phyloP scores from a whole-genome alignment of 2,329 filamentous ascomycete genomes.

The Apiospora sp. region DNA sequence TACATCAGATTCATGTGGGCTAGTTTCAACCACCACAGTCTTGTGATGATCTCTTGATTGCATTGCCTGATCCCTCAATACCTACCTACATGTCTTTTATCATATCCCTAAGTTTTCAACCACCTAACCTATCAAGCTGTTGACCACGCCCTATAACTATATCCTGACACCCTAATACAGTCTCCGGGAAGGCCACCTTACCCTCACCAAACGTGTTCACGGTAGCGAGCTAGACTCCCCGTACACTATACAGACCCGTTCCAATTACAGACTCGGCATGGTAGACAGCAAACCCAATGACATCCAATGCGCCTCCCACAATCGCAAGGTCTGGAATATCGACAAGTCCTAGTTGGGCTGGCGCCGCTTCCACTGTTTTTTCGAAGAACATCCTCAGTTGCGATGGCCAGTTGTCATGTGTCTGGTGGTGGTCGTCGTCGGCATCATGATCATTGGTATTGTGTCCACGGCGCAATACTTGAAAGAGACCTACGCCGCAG shows the following conservation, averaged over 20 bases:
- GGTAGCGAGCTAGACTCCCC: not conserved
- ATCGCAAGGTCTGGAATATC: conserved; percentile 30
- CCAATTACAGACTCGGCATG: conserved; percentile 1
- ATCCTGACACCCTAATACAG: not conserved
- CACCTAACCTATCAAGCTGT: not conserved
- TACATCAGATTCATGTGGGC: too few species aligned
- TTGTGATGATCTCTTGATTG: too few species aligned
- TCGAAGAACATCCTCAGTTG: conserved; percentile 33
- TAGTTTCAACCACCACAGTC: too few species aligned
- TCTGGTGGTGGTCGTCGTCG: conserved; percentile 33
- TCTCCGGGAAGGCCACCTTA: not conserved
- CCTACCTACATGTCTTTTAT: not conserved
- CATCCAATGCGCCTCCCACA: conserved; percentile 32
- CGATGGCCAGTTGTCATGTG: conserved; percentile 33
- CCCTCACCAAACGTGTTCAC: not conserved
- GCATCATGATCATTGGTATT: conserved; percentile 34
- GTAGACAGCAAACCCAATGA: not conserved
- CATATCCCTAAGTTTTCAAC: not conserved
- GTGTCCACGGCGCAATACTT: conserved; percentile 37
- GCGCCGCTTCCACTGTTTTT: conserved; percentile 34
- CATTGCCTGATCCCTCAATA: not conserved
- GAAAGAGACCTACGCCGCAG: conserved; percentile 31
- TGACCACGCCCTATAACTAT: too few species aligned
- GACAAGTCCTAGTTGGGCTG: conserved; percentile 32
- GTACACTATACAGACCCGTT: not conserved